Evolutionary conservation across 371 early-diverging fungal species (phyloP).

Genomic region (Mortierella sp.): DNA sequence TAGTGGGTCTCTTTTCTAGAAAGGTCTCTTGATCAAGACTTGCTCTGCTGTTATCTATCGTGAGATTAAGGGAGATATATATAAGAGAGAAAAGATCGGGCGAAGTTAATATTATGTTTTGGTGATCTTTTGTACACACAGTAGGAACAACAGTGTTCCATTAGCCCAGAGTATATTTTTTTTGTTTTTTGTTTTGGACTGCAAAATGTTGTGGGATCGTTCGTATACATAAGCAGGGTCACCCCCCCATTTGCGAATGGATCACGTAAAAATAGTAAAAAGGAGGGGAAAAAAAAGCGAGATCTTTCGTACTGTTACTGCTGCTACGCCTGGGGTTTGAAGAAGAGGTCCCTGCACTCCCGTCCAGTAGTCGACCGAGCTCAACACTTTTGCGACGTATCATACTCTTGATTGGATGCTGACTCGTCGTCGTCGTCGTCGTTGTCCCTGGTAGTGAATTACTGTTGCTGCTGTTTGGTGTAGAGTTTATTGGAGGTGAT

Average conservation of each 20-base stretch:
- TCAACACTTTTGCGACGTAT: slow-evolving; percentile 43
- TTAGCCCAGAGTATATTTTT: no score
- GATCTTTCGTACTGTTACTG: not conserved
- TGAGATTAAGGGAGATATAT: not conserved
- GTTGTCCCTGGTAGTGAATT: not conserved
- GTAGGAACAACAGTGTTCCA: slow-evolving; percentile 13
- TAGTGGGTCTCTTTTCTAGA: slow-evolving; percentile 1
- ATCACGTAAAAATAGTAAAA: not conserved
- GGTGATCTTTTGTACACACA: not conserved
- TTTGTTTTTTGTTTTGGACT: not conserved
- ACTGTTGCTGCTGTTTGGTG: not conserved
- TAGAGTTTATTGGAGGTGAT: slow-evolving; percentile 7
- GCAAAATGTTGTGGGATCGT: no score
- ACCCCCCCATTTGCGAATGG: not conserved
- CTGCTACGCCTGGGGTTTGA: slow-evolving; percentile 12
- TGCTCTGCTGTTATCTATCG: slow-evolving; percentile 13
- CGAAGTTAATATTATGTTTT: not conserved
- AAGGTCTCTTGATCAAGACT: slow-evolving; percentile 12
- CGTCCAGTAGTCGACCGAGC: slow-evolving; percentile 22
- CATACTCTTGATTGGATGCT: slow-evolving; percentile 19
- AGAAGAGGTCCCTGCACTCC: slow-evolving; percentile 11
- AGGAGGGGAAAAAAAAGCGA: not conserved
- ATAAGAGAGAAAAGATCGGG: not conserved
- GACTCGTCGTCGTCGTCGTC: no score
- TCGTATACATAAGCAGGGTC: no score